Evolutionary conservation across 805 yeast genomes (phyloP).

Genomic region (Teunomyces tritomae): DNA sequence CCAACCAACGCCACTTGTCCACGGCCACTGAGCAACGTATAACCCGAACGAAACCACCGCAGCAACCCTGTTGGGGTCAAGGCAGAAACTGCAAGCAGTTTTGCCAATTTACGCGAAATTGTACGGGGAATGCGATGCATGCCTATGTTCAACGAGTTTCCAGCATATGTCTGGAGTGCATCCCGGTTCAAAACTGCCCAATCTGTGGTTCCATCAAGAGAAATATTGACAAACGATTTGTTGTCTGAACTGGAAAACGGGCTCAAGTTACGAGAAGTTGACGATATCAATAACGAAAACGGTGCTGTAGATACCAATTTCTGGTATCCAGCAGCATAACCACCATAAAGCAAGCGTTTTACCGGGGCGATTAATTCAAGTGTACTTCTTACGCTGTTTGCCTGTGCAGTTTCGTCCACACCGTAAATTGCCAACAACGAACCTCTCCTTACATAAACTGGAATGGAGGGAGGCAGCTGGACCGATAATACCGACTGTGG

Average conservation of each 20-base stretch:
- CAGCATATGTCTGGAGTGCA: conserved; percentile 52
- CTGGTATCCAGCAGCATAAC: conserved; percentile 45
- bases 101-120: conserved; percentile 33
- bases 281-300: conserved; percentile 41
- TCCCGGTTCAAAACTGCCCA: conserved; percentile 56
- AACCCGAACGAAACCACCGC: conserved; percentile 38
- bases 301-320: conserved; percentile 48
- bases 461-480: conserved; percentile 59
- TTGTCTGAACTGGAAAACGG: conserved; percentile 15
- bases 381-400: conserved; percentile 18
- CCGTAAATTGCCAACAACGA: conserved; percentile 51
- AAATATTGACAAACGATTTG: conserved; percentile 43
- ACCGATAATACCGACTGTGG: conserved; percentile 49
- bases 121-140: conserved; percentile 38
- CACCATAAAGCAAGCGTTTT: conserved; percentile 44
- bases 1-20: conserved; percentile 57
- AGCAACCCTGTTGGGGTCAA: conserved; percentile 41
- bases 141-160: conserved; percentile 46
- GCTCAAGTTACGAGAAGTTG: conserved; percentile 22
- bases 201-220: conserved; percentile 57
- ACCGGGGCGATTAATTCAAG: conserved; percentile 36
- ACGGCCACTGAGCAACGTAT: conserved; percentile 51
- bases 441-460: conserved; percentile 47
- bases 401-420: conserved; percentile 12
- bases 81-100: conserved; percentile 17